Evolutionary conservation across 129 eudicot species (phyloP), one percentile per base, ranked within the genome.

Genomic region (Flaveria robusta): DNA sequence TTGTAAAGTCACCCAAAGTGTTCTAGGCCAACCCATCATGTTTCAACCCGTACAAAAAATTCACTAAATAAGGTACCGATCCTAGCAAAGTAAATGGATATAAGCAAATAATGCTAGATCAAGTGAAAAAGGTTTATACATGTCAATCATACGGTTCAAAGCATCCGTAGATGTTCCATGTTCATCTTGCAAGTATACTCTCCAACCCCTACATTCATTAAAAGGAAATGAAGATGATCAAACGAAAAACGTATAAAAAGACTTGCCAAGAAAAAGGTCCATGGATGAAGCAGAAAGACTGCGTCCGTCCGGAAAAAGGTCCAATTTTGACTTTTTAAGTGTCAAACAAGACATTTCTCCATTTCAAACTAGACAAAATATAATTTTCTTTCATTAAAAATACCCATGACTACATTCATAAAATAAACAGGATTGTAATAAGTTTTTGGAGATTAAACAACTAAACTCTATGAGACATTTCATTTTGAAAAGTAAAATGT

Each of bases 141-240:
- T 58, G 77, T 83, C 77, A 39, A 94, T 83, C 98, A 94, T 94
- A 50, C 75, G 87, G 71, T 83, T 75, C 85, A 91, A 76, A 1
- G 98, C 98, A 59, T 91, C 96, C 19, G 80, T 71, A 14, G 98
- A 85, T 42, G 98, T 85, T 34, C 98, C 98, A 12, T 94, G 86
- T 75, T 94, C 98, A 65, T 94, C 90, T 85, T 87, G 96, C 79
- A 94, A 74, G 85, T 88, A 94, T 43, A 94, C 97, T 82, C 98
- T 87, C 97, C 93, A 91, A 41, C 97, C 97, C 90, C 97, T 92
- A 82, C 60, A 77, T 68, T 23, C 60, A 47, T 76, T 18, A 59
- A 66, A 12, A 31, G n/a, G n/a, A 12, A 16, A 34, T 42, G 5
- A 23, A 54, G 12, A 2, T 8, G 13, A 24, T 47, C 9, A 2